Evolutionary conservation across 352 stramenopile species (phyloP).

Genomic region (Achlya hypogyna): DNA sequence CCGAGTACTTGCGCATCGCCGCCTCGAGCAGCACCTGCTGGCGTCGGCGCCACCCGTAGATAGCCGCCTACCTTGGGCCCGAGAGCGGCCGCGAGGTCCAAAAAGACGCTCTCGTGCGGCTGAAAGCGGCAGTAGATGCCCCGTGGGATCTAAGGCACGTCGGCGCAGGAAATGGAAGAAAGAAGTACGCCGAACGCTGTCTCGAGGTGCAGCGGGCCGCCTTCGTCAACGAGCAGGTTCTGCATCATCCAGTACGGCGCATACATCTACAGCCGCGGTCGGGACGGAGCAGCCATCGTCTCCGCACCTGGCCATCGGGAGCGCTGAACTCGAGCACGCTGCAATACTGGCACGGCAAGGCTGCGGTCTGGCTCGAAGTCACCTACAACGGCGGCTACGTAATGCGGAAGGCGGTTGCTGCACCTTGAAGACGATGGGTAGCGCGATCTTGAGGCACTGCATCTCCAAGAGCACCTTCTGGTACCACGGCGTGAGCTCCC

Average conservation of each 20-base stretch:
- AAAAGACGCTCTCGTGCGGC: slow-evolving; percentile 35
- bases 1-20: slow-evolving; percentile 43
- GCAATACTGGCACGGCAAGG: slow-evolving; percentile 30
- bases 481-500: not conserved
- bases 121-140: slow-evolving; percentile 51
- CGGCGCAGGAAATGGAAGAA: not conserved
- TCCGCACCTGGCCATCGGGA: slow-evolving; percentile 29
- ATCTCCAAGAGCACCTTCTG: slow-evolving; percentile 47
- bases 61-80: slow-evolving; percentile 36
- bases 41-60: not conserved
- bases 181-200: slow-evolving; percentile 19
- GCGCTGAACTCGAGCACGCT: slow-evolving; percentile 60
- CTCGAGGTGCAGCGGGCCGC: slow-evolving; percentile 28
- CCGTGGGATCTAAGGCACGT: slow-evolving; percentile 25
- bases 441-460: slow-evolving; percentile 42
- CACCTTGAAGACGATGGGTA: slow-evolving; percentile 35
- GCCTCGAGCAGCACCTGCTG: slow-evolving; percentile 43
- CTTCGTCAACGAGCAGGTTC: slow-evolving; percentile 36
- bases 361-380: not conserved
- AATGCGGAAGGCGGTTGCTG: no score
- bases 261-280: slow-evolving; percentile 21
- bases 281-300: not conserved
- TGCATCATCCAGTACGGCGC: slow-evolving; percentile 69
- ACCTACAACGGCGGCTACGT: no score
- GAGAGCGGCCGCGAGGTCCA: slow-evolving; percentile 42